Conservation (phyloP, 164 flowering plant genomes). For the Tinospora cordifolia region DNA sequence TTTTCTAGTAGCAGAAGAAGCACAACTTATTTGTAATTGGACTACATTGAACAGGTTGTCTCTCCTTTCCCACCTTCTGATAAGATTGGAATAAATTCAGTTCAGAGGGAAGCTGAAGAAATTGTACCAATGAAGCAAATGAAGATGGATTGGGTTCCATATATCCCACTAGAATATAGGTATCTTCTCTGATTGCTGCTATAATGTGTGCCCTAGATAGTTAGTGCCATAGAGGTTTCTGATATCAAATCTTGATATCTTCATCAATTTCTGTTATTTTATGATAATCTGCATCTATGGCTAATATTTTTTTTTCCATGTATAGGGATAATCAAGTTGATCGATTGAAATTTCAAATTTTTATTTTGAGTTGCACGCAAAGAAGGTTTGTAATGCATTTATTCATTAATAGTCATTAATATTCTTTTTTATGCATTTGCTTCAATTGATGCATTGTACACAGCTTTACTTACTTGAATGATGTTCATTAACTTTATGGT, state of each 20-base stretch:
- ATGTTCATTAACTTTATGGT: neutral
- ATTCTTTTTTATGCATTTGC: neutral
- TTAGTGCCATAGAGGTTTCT: neutral
- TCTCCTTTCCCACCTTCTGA: conserved; percentile 94
- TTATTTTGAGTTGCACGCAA: conserved; percentile 78
- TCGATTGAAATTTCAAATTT: conserved; percentile 66
- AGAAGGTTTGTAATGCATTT: conserved; percentile 49
- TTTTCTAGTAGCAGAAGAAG: neutral
- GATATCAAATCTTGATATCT: neutral
- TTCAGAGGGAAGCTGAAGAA: conserved; percentile 89
- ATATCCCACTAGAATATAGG: conserved; percentile 83
- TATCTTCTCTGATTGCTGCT: conserved; percentile 14
- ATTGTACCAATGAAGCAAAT: conserved; percentile 92
- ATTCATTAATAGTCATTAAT: neutral
- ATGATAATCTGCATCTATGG: neutral
- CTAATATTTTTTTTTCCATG: neutral
- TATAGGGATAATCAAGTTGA: conserved; percentile 81
- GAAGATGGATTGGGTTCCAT: conserved; percentile 99
- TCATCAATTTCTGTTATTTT: neutral
- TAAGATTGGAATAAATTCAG: conserved; percentile 92
- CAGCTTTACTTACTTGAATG: neutral
- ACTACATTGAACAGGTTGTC: conserved; percentile 46
- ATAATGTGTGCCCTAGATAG: neutral
- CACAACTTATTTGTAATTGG: neutral
- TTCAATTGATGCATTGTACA: neutral